phyloP scores from a whole-genome alignment of 495 filamentous ascomycete species.

The Hyaloscypha bicolor region DNA sequence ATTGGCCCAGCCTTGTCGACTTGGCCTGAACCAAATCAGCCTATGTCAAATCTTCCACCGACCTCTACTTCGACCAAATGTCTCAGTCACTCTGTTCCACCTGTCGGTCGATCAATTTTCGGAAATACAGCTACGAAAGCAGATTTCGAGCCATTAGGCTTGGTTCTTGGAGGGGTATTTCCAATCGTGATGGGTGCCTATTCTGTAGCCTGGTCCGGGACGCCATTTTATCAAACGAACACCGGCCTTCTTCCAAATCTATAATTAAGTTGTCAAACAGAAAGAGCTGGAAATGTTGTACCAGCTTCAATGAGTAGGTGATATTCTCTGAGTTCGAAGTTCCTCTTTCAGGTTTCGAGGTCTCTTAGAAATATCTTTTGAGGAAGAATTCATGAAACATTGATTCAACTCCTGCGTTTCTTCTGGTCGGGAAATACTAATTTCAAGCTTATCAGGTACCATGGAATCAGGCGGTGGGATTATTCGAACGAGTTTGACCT shows the following conservation, averaged over 20 bases:
- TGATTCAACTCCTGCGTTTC: too few relatives aligned
- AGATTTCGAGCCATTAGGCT: not conserved
- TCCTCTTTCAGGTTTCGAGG: too few relatives aligned
- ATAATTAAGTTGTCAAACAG: constrained; percentile 8
- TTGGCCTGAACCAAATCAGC: not conserved
- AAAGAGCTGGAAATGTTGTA: constrained; percentile 15
- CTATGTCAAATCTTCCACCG: not conserved
- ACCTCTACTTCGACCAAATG: constrained; percentile 5
- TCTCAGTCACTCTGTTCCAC: constrained; percentile 12
- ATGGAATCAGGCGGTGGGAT: constrained; percentile 2
- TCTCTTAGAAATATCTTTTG: too few relatives aligned
- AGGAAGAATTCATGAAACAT: too few relatives aligned
- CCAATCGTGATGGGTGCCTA: not conserved
- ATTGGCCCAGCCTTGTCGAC: constrained; percentile 4
- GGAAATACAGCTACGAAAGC: constrained; percentile 10
- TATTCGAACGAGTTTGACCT: constrained; percentile 14
- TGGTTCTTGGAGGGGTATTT: constrained; percentile 5
- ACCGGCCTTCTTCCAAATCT: not conserved
- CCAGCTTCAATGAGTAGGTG: constrained; percentile 13
- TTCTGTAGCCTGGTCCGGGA: constrained; percentile 4
- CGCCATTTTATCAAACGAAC: not conserved
- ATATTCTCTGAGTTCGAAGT: too few relatives aligned
- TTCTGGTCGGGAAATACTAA: too few relatives aligned
- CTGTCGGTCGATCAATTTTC: constrained; percentile 8
- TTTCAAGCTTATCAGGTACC: too few relatives aligned